phyloP scores from a whole-genome alignment of 78 protist genomes.

The Thecamonas trahens region DNA sequence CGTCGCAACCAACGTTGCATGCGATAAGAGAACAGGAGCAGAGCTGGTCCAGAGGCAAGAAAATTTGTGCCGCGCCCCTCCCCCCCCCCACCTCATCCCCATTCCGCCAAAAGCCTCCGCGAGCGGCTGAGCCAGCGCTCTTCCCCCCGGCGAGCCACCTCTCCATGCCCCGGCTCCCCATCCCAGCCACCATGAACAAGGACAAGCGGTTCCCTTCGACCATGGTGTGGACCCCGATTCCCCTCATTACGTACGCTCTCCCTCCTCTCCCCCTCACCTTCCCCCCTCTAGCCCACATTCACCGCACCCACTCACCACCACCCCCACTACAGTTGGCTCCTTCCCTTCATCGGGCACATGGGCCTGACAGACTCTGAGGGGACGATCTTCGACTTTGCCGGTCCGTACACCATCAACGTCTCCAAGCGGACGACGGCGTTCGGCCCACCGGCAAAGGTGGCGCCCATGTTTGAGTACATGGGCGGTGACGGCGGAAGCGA shows the following conservation, averaged over 20 bases:
- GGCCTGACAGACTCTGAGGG: conserved; percentile 33
- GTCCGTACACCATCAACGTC: conserved; percentile 6
- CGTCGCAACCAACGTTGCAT: no score
- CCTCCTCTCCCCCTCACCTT: not conserved
- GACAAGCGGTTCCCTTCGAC: conserved; percentile 23
- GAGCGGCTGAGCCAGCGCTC: no score
- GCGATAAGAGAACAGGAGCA: no score
- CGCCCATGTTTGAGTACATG: not conserved
- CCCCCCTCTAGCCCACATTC: not conserved
- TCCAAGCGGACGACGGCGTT: conserved; percentile 20
- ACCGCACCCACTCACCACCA: no score
- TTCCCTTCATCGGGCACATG: conserved; percentile 55
- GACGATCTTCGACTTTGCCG: conserved; percentile 44
- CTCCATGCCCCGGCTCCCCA: no score
- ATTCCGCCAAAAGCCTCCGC: no score
- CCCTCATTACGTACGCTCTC: conserved; percentile 16
- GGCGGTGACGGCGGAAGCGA: not conserved
- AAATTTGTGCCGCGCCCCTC: no score
- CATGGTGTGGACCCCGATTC: conserved; percentile 53
- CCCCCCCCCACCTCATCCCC: no score
- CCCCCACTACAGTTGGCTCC: conserved; percentile 33
- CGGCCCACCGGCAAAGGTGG: conserved; percentile 11
- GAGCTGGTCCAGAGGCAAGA: no score
- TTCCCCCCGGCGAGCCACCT: no score
- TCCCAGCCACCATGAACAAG: no score